Evolutionary conservation across 108 stramenopile genomes (phyloP).

Genomic region (Skeletonema grethae): DNA sequence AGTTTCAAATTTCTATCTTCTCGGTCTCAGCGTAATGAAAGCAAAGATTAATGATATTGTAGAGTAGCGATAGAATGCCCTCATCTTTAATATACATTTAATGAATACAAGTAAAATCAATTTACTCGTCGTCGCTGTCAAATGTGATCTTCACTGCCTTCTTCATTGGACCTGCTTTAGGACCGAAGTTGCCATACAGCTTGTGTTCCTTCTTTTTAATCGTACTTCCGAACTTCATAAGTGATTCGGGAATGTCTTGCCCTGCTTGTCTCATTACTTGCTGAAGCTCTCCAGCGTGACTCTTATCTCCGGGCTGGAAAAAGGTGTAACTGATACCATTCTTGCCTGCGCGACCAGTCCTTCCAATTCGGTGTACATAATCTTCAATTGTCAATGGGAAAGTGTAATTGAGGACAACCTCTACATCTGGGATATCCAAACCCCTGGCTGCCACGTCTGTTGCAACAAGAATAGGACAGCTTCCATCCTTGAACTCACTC

Average conservation of each 20-base stretch:
- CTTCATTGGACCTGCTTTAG: constrained; percentile 80
- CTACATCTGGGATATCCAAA: constrained; percentile 97
- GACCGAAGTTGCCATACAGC: constrained; percentile 95
- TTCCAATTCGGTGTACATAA: constrained; percentile 96
- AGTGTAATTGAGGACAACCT: constrained; percentile 95
- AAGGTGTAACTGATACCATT: constrained; percentile 95
- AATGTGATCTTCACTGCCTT: constrained; percentile 90
- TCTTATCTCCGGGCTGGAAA: constrained; percentile 96
- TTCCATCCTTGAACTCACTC: constrained; percentile 89
- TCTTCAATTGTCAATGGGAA: constrained; percentile 97
- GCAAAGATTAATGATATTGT: not conserved
- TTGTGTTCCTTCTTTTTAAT: constrained; percentile 99
- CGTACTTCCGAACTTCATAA: constrained; percentile 96
- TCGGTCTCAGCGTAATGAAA: not conserved
- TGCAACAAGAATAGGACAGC: constrained; percentile 91
- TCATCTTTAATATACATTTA: not conserved
- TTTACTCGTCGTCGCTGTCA: constrained; percentile 46
- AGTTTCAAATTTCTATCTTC: not conserved
- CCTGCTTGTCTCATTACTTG: constrained; percentile 97
- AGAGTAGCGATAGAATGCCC: not conserved
- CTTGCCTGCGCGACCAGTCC: constrained; percentile 98
- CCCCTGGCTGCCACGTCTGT: constrained; percentile 99
- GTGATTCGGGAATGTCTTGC: constrained; percentile 86
- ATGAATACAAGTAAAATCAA: constrained; percentile 7
- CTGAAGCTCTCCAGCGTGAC: constrained; percentile 94